Percentiles rank a stretch among this genome's conserved stretches.
These are phyloP conservation scores for Spencermartinsiella ligniputridi DNA, from an alignment of 1,139 yeast genomes.

Conservation along the genomic window DNA sequence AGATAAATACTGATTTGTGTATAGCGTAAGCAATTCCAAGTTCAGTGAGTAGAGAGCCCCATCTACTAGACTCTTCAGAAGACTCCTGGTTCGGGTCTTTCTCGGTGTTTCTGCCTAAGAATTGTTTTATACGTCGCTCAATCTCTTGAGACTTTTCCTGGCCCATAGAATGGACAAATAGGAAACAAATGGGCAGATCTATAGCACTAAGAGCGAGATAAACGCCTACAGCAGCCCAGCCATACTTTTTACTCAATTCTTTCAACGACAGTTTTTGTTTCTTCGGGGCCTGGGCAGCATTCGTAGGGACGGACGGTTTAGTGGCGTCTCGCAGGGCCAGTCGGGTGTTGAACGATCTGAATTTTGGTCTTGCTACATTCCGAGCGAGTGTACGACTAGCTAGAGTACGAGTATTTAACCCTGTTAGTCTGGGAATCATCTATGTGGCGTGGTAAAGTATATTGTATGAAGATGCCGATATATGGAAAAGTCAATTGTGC, in stretches of 20 bases:
- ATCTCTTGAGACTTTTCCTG: constrained; percentile 68
- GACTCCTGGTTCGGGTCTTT: constrained; percentile 12
- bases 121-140: constrained; percentile 57
- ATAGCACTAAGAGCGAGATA: constrained; percentile 64
- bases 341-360: constrained; percentile 1
- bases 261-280: constrained; percentile 38
- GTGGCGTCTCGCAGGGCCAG: constrained; percentile 1
- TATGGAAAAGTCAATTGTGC: too few species aligned
- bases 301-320: background rate
- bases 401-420: background rate
- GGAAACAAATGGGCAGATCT: constrained; percentile 80
- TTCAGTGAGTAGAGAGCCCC: constrained; percentile 56
- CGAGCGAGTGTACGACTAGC: background rate
- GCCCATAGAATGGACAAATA: constrained; percentile 81
- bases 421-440: constrained; percentile 1
- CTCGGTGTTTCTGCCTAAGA: constrained; percentile 20
- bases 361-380: constrained; percentile 1
- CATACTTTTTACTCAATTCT: constrained; percentile 77
- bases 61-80: constrained; percentile 13
- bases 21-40: constrained; percentile 88
- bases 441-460: too few species aligned
- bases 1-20: constrained; percentile 74
- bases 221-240: constrained; percentile 85
- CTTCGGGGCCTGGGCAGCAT: constrained; percentile 1
- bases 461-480: too few species aligned